These are phyloP conservation scores for Sanghuangporus weigelae DNA, from an alignment of 1,284 basidiomycete species.

Conservation along the genomic window DNA sequence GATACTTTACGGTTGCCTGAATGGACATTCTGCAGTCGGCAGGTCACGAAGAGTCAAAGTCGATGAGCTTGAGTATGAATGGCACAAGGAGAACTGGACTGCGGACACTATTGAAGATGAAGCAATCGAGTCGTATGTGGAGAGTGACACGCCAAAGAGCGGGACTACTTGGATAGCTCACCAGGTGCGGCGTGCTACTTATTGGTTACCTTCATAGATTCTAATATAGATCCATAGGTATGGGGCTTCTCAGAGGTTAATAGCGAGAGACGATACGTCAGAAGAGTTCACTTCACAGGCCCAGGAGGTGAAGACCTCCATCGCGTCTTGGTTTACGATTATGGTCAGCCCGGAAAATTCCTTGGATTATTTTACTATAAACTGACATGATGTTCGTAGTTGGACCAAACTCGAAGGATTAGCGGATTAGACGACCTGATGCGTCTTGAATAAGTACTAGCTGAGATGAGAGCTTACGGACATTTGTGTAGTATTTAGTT, in stretches of 20 bases:
- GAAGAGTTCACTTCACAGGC: slow-evolving; percentile 63
- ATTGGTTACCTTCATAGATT: neutral
- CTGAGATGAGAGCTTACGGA: no score
- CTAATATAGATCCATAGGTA: slow-evolving; percentile 33
- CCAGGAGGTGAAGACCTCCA: slow-evolving; percentile 53
- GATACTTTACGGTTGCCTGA: neutral
- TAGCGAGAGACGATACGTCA: slow-evolving; percentile 53
- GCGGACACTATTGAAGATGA: slow-evolving; percentile 47
- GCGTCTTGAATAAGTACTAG: no score
- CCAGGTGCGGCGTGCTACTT: slow-evolving; percentile 34
- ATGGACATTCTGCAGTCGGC: slow-evolving; percentile 9
- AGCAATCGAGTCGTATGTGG: slow-evolving; percentile 43
- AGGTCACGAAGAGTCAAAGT: slow-evolving; percentile 38
- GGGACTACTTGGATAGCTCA: slow-evolving; percentile 47
- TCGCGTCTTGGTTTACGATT: slow-evolving; percentile 62
- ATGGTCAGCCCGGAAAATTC: slow-evolving; percentile 31
- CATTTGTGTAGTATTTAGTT: no score
- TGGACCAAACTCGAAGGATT: slow-evolving; percentile 12
- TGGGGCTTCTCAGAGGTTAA: slow-evolving; percentile 67
- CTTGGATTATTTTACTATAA: neutral
- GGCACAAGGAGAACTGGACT: slow-evolving; percentile 50
- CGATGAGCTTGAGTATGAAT: slow-evolving; percentile 45
- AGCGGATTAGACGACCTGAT: neutral
- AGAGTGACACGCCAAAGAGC: slow-evolving; percentile 51
- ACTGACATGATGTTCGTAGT: neutral